Evolutionary conservation across 768 basidiomycete genomes (phyloP), one percentile per base, ranked within the genome.

Genomic region (Holtermannia corniformis): DNA sequence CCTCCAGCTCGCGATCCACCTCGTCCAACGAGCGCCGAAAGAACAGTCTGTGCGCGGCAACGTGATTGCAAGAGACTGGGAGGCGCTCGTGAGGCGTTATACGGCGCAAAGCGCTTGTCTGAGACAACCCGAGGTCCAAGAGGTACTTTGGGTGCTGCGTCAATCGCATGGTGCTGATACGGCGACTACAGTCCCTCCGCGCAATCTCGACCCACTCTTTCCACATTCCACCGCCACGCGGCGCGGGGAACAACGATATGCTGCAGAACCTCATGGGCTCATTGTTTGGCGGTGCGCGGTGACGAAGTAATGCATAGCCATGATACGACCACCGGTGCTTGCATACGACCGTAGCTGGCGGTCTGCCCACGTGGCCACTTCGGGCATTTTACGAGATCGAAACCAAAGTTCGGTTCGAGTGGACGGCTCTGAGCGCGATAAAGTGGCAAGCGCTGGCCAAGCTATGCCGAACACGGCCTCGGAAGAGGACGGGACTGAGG

Each of bases 261-360:
- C 72, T 96, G 47, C 86, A 84, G 24, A 88, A 91, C 24, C 85
- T 96, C 78, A 74, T 97, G 72, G 87, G 89, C 3, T 83, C 84
- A 3, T 75, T 96, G 68, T 85, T 97, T 54, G 91, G 91, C 23
- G 87, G 87, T 5, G 79, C n/a, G n/a, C n/a, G n/a, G n/a, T n/a
- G n/a, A n/a, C n/a, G n/a, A n/a, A n/a, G n/a, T n/a, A n/a, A n/a
- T n/a, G n/a, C n/a, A n/a, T n/a, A n/a, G n/a, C n/a, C n/a, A n/a
- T n/a, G n/a, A n/a, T n/a, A n/a, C n/a, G n/a, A n/a, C n/a, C n/a
- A n/a, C n/a, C n/a, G n/a, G n/a, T n/a, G n/a, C n/a, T n/a, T n/a
- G n/a, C n/a, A n/a, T n/a, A n/a, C n/a, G n/a, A n/a, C n/a, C n/a
- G n/a, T n/a, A n/a, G n/a, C n/a, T n/a, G n/a, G n/a, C n/a, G n/a